These are phyloP conservation scores for Cryomyces antarcticus DNA, from an alignment of 495 filamentous ascomycete species.

Conservation along the genomic window DNA sequence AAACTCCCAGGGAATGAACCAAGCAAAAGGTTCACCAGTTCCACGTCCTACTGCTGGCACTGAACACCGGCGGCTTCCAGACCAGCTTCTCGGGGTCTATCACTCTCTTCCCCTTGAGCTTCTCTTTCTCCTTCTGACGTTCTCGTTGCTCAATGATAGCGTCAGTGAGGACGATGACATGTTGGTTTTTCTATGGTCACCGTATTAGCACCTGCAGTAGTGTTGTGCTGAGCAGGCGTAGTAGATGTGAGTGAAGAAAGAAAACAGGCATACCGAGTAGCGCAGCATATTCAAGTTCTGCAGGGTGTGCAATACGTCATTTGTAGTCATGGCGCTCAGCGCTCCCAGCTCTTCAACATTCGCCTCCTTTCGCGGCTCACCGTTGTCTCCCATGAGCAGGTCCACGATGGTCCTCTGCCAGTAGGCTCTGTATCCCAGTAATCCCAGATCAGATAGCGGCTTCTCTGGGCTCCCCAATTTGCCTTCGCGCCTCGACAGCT, in stretches of 20 bases:
- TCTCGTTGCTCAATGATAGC: slow-evolving; percentile 61
- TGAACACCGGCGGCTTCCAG: slow-evolving; percentile 95
- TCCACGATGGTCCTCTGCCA: slow-evolving; percentile 91
- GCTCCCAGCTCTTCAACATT: slow-evolving; percentile 66
- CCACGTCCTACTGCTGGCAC: slow-evolving; percentile 75
- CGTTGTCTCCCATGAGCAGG: slow-evolving; percentile 33
- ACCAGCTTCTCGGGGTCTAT: slow-evolving; percentile 62
- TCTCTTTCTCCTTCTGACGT: slow-evolving; percentile 53
- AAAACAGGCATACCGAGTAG: slow-evolving; percentile 40
- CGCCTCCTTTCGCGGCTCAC: slow-evolving; percentile 37
- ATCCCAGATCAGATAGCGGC: slow-evolving; percentile 77
- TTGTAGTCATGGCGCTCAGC: slow-evolving; percentile 78
- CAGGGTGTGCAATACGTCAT: slow-evolving; percentile 82
- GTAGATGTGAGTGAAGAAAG: too few relatives aligned
- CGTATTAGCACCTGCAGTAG: not conserved
- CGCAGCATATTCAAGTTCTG: slow-evolving; percentile 86
- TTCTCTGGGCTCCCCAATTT: slow-evolving; percentile 94
- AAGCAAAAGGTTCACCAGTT: slow-evolving; percentile 46
- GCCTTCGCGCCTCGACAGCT: slow-evolving; percentile 82
- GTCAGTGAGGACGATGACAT: slow-evolving; percentile 72
- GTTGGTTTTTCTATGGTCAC: slow-evolving; percentile 48
- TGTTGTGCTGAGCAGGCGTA: too few relatives aligned
- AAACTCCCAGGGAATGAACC: not conserved
- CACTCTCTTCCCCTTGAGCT: slow-evolving; percentile 44
- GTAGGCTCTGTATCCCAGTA: slow-evolving; percentile 84